Evolutionary conservation across 768 basidiomycete species (phyloP), one percentile per base, ranked within the genome.

Genomic region (Pisolithus marmoratus): DNA sequence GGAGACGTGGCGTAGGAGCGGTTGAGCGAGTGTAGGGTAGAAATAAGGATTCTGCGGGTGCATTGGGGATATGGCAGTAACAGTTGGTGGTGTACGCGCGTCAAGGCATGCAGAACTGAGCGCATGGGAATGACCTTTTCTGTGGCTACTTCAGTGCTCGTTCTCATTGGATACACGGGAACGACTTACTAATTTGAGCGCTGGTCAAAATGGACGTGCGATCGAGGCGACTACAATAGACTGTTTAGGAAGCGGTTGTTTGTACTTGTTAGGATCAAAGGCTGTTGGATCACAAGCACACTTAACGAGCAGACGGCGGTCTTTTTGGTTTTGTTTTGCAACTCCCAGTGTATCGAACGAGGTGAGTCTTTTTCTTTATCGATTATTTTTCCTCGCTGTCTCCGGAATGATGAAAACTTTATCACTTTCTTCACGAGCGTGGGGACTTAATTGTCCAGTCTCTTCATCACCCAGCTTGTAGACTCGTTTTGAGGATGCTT

Each of bases 401-500:
- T 4, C 20, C 51, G 50, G 38, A 22, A 58, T 69, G 66, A 67
- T 69, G 67, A 67, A 66, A 67, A 19, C 46, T 53, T 23, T 48
- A 64, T 48, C 48, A 59, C 63, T 63, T 56, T 68, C 53, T 52
- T 53, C 47, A 54, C 55, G 67, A 68, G 67, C 56, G 58, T 41
- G 59, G 66, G 66, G 66, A 69, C 63, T 50, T 54, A 15, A 49
- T 53, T 36, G 58, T 68, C 66, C 66, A 68, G 67, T 60, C 68
- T 58, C 65, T 63, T 52, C 63, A 54, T 68, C 63, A 59, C 66
- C 57, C 62, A 69, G 66, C 66, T 62, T 63, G 57, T 48, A 58
- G 50, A 5, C 66, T 69, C 66, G 67, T 68, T 52, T 58, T 68
- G 66, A 62, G 65, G 57, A 19, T 67, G 60, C 57, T 55, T 69